Conservation (phyloP, 2,329 filamentous ascomycete genomes). For the Myrmaecium sp. region DNA sequence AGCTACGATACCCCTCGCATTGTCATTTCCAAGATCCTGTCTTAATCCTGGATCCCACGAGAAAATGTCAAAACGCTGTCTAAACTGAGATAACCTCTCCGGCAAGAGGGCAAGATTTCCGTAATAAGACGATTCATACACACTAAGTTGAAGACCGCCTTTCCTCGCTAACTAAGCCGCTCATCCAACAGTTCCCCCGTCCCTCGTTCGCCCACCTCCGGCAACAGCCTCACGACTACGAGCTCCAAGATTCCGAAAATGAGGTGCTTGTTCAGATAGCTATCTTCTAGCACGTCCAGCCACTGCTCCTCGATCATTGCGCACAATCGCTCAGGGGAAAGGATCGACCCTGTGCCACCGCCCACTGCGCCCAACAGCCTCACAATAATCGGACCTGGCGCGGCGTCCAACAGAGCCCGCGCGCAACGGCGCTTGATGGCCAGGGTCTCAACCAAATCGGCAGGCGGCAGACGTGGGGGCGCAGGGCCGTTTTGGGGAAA, state of each 20-base stretch:
- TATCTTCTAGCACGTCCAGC: slow-evolving; percentile 60
- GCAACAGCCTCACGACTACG: slow-evolving; percentile 64
- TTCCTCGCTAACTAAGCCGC: slow-evolving; percentile 33
- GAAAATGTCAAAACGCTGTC: too few species aligned
- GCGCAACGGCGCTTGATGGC: slow-evolving; percentile 51
- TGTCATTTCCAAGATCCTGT: too few species aligned
- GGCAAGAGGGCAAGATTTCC: too few species aligned
- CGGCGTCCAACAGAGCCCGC: slow-evolving; percentile 32
- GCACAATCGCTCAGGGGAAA: too few species aligned
- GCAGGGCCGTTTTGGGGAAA: slow-evolving; percentile 71
- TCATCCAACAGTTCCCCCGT: slow-evolving; percentile 59
- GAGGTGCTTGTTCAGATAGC: slow-evolving; percentile 85
- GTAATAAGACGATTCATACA: too few species aligned
- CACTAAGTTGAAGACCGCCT: too few species aligned
- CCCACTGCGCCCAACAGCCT: slow-evolving; percentile 18
- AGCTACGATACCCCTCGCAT: too few species aligned
- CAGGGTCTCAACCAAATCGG: slow-evolving; percentile 41
- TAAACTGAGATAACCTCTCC: too few species aligned
- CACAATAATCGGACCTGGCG: slow-evolving; percentile 32
- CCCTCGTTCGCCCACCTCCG: slow-evolving; percentile 61
- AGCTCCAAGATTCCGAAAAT: slow-evolving; percentile 71
- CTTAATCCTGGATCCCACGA: too few species aligned
- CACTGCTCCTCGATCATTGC: too few species aligned
- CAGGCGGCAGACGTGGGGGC: slow-evolving; percentile 41
- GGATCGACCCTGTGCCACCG: too few species aligned